Percentiles rank a stretch among this genome's conserved stretches.
Conservation (phyloP, 2,329 filamentous ascomycete genomes). For the Cryphonectria japonica region DNA sequence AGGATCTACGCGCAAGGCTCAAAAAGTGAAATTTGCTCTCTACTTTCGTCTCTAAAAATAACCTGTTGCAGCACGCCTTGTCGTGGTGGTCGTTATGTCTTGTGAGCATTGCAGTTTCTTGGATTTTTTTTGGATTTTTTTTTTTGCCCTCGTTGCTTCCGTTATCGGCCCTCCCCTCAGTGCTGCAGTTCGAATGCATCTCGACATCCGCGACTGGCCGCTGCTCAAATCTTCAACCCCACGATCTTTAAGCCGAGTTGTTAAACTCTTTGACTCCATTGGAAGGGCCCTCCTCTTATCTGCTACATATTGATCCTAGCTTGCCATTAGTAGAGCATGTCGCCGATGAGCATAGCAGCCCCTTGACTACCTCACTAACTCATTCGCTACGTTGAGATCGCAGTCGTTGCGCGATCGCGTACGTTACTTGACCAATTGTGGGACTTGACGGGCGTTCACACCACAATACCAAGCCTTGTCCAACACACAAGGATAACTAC, state of each 20-base stretch:
- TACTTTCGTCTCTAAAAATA: background rate
- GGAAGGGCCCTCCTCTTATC: background rate
- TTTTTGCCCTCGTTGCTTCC: conserved; percentile 20
- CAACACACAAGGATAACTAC: background rate
- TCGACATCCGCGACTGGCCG: background rate
- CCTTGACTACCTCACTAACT: background rate
- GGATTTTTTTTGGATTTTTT: background rate
- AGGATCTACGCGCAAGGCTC: conserved; percentile 14
- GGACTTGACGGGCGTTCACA: background rate
- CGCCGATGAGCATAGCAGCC: background rate
- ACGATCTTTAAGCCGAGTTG: background rate
- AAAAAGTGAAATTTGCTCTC: conserved; percentile 13
- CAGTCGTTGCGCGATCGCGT: background rate
- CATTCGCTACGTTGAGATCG: background rate
- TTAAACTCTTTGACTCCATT: background rate
- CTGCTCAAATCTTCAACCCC: background rate
- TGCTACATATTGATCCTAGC: background rate
- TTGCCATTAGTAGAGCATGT: background rate
- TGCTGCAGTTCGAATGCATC: background rate
- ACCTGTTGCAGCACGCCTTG: background rate
- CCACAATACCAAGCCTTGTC: background rate
- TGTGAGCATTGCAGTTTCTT: background rate
- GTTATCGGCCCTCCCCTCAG: conserved; percentile 23
- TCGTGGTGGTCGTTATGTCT: background rate
- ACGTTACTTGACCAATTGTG: background rate